A percentile compares a stretch with the other conserved stretches of the same genome.
Conservation (phyloP, 345 rosid species). For the Eucalyptus marginata region DNA sequence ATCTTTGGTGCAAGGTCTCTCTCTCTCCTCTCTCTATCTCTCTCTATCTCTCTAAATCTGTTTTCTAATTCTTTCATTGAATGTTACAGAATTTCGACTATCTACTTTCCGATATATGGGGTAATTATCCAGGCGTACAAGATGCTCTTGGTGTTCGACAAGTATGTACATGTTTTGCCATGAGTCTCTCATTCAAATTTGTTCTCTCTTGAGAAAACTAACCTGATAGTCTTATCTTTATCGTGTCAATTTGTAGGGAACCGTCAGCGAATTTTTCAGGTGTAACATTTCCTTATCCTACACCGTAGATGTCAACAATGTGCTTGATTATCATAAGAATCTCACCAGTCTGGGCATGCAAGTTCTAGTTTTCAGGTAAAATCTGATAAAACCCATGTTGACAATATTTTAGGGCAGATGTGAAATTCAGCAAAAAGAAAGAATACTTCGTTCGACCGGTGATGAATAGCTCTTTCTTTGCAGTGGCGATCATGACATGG, state of each 20-base stretch:
- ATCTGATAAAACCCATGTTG: neutral
- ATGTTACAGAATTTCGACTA: constrained; percentile 1
- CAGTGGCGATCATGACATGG: constrained; percentile 31
- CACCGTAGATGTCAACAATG: neutral
- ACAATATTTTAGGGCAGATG: neutral
- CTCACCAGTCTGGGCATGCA: constrained; percentile 5
- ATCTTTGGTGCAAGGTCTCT: neutral
- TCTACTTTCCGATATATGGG: neutral
- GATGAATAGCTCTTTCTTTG: neutral
- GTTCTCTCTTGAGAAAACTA: neutral
- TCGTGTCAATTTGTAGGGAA: constrained; percentile 6
- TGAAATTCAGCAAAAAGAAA: neutral
- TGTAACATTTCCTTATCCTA: constrained; percentile 9
- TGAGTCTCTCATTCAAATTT: too few species aligned
- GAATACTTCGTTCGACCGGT: neutral
- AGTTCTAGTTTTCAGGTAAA: constrained; percentile 9
- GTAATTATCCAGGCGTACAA: constrained; percentile 11
- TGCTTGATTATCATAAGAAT: constrained; percentile 1
- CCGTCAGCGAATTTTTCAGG: constrained; percentile 1
- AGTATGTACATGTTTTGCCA: neutral
- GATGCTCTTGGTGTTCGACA: constrained; percentile 10
- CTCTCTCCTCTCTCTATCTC: neutral
- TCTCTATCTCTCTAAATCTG: neutral
- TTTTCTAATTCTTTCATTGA: neutral
- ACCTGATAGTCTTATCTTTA: neutral